Evolutionary conservation across 2,329 filamentous ascomycete genomes (phyloP).

Genomic region (Venturiaceae sp.): DNA sequence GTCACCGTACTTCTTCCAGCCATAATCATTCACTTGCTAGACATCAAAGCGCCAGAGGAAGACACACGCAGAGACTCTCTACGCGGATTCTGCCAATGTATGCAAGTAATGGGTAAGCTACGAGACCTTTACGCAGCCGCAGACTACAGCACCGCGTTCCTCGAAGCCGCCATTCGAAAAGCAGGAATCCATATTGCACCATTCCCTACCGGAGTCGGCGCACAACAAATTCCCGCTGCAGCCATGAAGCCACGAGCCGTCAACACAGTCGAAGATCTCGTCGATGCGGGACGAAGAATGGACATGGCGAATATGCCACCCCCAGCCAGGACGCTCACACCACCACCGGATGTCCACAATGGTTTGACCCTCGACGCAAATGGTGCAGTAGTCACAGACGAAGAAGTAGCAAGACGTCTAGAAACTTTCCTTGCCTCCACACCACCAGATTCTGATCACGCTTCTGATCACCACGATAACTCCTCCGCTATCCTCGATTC

Average conservation of each 20-base stretch:
- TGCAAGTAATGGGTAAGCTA: slow-evolving; percentile 80
- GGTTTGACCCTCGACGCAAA: neutral
- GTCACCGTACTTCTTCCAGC: slow-evolving; percentile 86
- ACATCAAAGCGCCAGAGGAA: slow-evolving; percentile 75
- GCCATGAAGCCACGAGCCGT: slow-evolving; percentile 20
- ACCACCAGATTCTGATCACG: slow-evolving; percentile 33
- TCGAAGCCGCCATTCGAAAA: slow-evolving; percentile 86
- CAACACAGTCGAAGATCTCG: slow-evolving; percentile 34
- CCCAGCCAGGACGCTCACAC: slow-evolving; percentile 19
- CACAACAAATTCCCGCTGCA: slow-evolving; percentile 12
- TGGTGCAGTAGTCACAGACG: slow-evolving; percentile 24
- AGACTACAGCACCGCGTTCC: slow-evolving; percentile 90
- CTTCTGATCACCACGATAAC: slow-evolving; percentile 16
- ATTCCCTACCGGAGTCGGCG: slow-evolving; percentile 15
- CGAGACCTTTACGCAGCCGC: slow-evolving; percentile 86
- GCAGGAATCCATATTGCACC: slow-evolving; percentile 64
- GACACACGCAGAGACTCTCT: slow-evolving; percentile 63
- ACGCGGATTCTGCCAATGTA: slow-evolving; percentile 80
- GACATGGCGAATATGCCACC: slow-evolving; percentile 16
- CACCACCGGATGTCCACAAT: slow-evolving; percentile 24
- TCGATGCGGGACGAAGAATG: slow-evolving; percentile 33
- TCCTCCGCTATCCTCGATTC: neutral
- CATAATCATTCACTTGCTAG: slow-evolving; percentile 86
- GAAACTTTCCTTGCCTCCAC: slow-evolving; percentile 41
- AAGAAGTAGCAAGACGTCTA: slow-evolving; percentile 36